Evolutionary conservation across 352 stramenopile genomes (phyloP).

Genomic region (Saprolegnia diclina): DNA sequence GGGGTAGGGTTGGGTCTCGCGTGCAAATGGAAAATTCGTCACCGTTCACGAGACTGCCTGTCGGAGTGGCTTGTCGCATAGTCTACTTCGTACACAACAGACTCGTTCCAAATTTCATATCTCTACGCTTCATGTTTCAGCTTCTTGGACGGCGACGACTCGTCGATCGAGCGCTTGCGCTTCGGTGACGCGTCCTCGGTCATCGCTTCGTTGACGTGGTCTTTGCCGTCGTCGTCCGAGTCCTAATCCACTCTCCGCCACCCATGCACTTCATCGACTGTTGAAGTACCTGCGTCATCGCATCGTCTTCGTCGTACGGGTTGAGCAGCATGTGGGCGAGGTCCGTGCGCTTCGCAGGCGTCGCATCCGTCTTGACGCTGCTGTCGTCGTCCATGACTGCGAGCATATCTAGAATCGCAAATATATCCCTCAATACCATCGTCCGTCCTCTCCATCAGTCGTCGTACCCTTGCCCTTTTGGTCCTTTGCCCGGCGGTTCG

Average conservation of each 20-base stretch:
- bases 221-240: neutral
- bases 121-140: neutral
- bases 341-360: neutral
- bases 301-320: neutral
- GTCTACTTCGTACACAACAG: no score
- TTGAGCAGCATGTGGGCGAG: neutral
- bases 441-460: no score
- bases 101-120: neutral
- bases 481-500: slow-evolving; percentile 73
- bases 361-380: neutral
- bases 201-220: neutral
- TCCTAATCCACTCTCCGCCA: no score
- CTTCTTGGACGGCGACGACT: neutral
- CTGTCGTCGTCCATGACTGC: neutral
- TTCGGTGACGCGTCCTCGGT: neutral
- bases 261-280: no score
- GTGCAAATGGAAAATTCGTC: no score
- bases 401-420: neutral
- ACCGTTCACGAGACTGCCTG: no score
- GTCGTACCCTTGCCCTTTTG: slow-evolving; percentile 37
- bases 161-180: neutral
- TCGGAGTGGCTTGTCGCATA: no score
- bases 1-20: no score
- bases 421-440: no score
- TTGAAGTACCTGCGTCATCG: neutral